Base-by-base conservation (phyloP, 2,329 filamentous ascomycete species). In the Zymoseptoria brevis region DNA sequence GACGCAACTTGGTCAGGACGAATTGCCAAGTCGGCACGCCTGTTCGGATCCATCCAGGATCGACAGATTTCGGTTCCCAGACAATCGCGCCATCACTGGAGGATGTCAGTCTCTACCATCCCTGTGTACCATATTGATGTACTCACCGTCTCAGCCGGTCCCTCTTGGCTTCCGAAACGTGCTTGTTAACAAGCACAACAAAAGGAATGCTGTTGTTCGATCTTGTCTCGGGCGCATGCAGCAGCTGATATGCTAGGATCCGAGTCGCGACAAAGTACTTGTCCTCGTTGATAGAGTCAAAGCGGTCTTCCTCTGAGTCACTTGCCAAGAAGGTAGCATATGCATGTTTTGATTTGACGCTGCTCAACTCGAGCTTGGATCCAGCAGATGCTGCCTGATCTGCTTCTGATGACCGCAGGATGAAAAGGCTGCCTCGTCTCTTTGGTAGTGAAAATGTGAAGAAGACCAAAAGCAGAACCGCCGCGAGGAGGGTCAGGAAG, bases 1-100 rank as follows among this genome's bases (percentile, higher is more conserved):
- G 66, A 29, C 72, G 72, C 30, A 76, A 62, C 64, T 76, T 76
- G 21, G 71, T 70, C 68, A 75, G 67, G 30, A 75, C 66, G 45
- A 75, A 68, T 49, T 66, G 60, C 72, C 72, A 76, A 2, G 54
- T 51, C 19, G 50, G 19, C 13, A 58, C 56, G 19, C 22, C 50
- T 11, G 11, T 53, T 52, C 13, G 53, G 52, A 16, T 56, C 60
- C 41, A 51, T 29, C 29, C 53, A 50, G 19, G 60, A 19, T 59
- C 61, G 59, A 41, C 26, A 16, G 19, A 3, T 16, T 51, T 19
- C 50, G 50, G 50, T 51, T 51, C 19, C 50, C 50, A 51, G 19
- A 51, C 50, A 21, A 19, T 51, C 22, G 50, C 50, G 50, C 50
- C 50, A 51, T 51, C 50, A 5, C 50, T 51, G 35, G 2, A 45